Percentiles rank a stretch among this genome's conserved stretches.
phyloP scores from a whole-genome alignment of 345 rosid genomes.

The Angophora floribunda region DNA sequence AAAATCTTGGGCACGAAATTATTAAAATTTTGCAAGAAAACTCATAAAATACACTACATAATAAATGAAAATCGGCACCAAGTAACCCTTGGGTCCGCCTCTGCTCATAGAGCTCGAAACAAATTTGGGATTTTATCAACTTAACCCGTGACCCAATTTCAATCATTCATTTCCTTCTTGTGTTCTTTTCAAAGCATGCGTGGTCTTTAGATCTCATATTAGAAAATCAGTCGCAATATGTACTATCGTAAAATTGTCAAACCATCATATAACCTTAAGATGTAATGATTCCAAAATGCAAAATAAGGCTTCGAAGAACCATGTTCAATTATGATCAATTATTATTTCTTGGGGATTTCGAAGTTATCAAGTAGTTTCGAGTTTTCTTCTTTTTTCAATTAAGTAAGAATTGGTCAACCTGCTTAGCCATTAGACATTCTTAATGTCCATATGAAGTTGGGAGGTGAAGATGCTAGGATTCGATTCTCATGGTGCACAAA shows the following conservation, averaged over 20 bases:
- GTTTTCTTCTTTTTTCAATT: too few relatives aligned
- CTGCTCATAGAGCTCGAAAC: neutral
- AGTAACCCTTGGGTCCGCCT: neutral
- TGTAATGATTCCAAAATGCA: neutral
- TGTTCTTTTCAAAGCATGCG: neutral
- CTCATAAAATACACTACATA: neutral
- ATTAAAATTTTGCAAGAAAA: neutral
- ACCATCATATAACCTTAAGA: neutral
- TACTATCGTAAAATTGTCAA: neutral
- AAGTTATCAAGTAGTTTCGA: neutral
- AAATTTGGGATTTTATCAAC: neutral
- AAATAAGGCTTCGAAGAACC: neutral
- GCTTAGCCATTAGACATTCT: neutral
- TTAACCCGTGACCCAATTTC: neutral
- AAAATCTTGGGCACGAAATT: neutral
- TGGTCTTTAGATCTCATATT: neutral
- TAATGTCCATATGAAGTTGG: neutral
- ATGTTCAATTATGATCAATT: neutral
- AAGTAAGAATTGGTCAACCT: neutral
- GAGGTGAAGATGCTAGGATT: neutral
- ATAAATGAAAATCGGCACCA: neutral
- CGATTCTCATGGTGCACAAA: neutral
- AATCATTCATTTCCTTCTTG: neutral
- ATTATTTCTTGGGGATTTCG: neutral
- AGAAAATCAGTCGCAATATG: neutral